Evolutionary conservation across 805 yeast genomes (phyloP).

Genomic region (Peterozyma toletana): DNA sequence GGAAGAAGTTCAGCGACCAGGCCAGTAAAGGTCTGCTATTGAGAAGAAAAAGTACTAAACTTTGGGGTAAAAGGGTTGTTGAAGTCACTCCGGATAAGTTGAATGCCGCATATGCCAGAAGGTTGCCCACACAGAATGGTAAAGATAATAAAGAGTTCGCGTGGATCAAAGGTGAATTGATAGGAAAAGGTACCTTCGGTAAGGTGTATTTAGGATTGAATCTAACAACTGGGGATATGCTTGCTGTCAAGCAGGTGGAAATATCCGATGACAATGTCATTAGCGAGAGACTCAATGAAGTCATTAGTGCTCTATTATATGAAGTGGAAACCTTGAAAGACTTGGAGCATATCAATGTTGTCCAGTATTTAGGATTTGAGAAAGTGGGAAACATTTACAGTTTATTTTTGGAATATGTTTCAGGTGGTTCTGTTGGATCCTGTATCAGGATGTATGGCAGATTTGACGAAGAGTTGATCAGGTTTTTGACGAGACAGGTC

Average conservation of each 20-base stretch:
- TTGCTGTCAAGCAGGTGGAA: constrained; percentile 94
- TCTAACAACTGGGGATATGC: constrained; percentile 96
- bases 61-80: constrained; percentile 95
- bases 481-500: constrained; percentile 72
- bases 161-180: constrained; percentile 96
- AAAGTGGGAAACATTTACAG: constrained; percentile 67
- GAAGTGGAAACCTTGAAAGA: constrained; percentile 94
- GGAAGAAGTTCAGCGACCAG: constrained; percentile 29
- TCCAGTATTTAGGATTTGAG: constrained; percentile 94
- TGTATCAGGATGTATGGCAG: constrained; percentile 76
- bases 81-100: constrained; percentile 77
- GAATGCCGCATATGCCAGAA: constrained; percentile 57
- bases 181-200: constrained; percentile 96
- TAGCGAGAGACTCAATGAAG: constrained; percentile 33
- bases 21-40: constrained; percentile 28
- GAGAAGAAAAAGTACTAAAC: constrained; percentile 78
- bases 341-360: constrained; percentile 88
- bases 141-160: constrained; percentile 72
- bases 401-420: constrained; percentile 89
- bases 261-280: constrained; percentile 30
- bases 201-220: constrained; percentile 87
- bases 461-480: constrained; percentile 72
- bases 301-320: constrained; percentile 74
- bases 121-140: constrained; percentile 57
- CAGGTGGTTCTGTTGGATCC: constrained; percentile 94